Evolutionary conservation across 805 yeast species (phyloP).

Genomic region (Wickerhamomyces bovis): DNA sequence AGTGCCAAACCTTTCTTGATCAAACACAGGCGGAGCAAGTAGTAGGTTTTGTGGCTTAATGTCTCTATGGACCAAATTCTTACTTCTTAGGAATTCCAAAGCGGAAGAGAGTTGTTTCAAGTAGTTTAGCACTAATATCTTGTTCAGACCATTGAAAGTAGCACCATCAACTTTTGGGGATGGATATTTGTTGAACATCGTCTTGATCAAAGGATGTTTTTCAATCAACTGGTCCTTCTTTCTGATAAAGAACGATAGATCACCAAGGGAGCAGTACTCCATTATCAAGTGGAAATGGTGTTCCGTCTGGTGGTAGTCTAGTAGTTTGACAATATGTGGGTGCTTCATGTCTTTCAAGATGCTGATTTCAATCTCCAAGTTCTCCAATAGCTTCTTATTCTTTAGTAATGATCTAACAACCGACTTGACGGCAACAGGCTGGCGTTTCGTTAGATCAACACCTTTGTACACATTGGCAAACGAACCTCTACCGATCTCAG

Average conservation of each 20-base stretch:
- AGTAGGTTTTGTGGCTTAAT: constrained; percentile 88
- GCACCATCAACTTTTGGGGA: constrained; percentile 44
- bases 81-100: constrained; percentile 70
- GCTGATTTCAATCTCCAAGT: constrained; percentile 86
- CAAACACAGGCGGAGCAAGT: constrained; percentile 74
- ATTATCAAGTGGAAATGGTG: constrained; percentile 81
- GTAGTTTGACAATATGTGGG: constrained; percentile 84
- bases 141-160: constrained; percentile 72
- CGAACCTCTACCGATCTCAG: constrained; percentile 89
- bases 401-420: constrained; percentile 77
- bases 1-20: constrained; percentile 47
- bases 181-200: constrained; percentile 76
- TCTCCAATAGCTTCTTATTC: constrained; percentile 82
- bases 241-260: constrained; percentile 79
- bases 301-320: constrained; percentile 76
- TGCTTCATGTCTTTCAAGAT: constrained; percentile 84
- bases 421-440: constrained; percentile 82
- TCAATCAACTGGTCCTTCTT: constrained; percentile 64
- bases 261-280: constrained; percentile 97
- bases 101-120: constrained; percentile 84
- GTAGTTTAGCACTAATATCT: constrained; percentile 74
- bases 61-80: constrained; percentile 89
- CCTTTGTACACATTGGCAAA: constrained; percentile 96
- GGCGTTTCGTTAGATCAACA: constrained; percentile 41
- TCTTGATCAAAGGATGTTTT: constrained; percentile 72